These are phyloP conservation scores for Santalum album DNA, from an alignment of 164 flowering plant genomes.

Conservation along the genomic window DNA sequence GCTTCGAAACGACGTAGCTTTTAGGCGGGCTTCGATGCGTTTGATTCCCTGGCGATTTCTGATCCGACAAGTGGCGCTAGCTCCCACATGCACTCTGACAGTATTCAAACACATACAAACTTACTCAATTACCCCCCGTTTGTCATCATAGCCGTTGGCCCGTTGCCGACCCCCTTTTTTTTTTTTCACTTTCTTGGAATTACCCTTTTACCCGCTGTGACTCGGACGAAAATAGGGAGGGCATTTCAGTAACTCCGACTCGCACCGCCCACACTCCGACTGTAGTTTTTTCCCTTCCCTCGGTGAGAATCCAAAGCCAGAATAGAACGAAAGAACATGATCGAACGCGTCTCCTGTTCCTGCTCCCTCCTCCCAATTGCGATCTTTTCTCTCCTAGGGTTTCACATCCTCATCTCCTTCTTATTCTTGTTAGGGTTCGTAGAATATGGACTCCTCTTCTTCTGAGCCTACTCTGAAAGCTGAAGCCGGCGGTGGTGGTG, in stretches of 20 bases:
- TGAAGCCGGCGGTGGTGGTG: constrained; percentile 15
- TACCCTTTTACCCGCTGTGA: neutral
- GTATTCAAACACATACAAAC: too few relatives aligned
- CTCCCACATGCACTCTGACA: too few relatives aligned
- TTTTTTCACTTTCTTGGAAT: neutral
- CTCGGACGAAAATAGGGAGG: neutral
- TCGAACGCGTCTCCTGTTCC: neutral
- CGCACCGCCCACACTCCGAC: neutral
- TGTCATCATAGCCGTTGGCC: neutral
- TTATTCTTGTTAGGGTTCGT: too few relatives aligned
- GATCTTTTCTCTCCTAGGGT: neutral
- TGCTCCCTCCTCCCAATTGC: neutral
- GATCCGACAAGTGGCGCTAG: too few relatives aligned
- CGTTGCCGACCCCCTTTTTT: neutral
- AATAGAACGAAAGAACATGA: neutral
- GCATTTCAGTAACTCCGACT: neutral
- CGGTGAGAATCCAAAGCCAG: neutral
- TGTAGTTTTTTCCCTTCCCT: neutral
- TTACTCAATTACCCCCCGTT: neutral
- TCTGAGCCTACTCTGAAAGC: constrained; percentile 38
- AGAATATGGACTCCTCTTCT: constrained; percentile 49
- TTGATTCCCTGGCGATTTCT: too few relatives aligned
- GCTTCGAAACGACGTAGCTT: too few relatives aligned
- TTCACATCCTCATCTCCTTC: neutral
- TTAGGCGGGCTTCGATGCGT: too few relatives aligned